Base-by-base conservation (phyloP, 345 rosid species). In the Lepidium didymum region DNA sequence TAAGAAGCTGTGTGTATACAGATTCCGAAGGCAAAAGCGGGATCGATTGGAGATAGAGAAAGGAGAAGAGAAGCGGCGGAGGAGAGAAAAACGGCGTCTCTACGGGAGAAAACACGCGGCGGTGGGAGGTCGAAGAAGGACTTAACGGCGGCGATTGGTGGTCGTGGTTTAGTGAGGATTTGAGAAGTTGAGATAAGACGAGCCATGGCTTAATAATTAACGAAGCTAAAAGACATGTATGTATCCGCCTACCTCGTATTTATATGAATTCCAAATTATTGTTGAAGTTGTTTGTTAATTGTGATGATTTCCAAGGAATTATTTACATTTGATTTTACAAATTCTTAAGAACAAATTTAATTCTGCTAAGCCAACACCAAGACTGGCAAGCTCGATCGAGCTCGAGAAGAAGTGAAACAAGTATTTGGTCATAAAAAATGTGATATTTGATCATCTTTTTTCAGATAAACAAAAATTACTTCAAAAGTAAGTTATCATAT, bases 21-120 rank as follows among this genome's bases (percentile, higher is more conserved):
- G 72, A 90, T 87, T 77, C 98, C 97, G 80, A 90, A 90, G 19
- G 97, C 94, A n/a, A 68, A 25, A 33, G 95, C 92, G 0, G 86
- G 79, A 37, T 72, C 50, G 3, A 86, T 67, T 0, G 41, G 70
- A 33, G 85, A 15, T 37, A 82, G 60, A 12, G 78, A 55, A 38
- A 84, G 80, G 41, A 79, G 68, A 45, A 83, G 69, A 42, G 82
- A 58, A 21, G 62, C 34, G 47, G 88, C 68, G 63, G 86, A 64
- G 15, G 87, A 79, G 69, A 86, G 78, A 2, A 80, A 41, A 41
- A 77, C 73, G 13, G 80, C 78, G 62, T 76, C 70, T 71, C 98
- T 78, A 47, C 94, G 97, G 19, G 82, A 77, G 57, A 82, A 44
- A 19, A 52, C 21, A 2, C 0, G 62, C 19, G 62, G 3, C 8